Percentiles rank a stretch among this genome's conserved stretches.
These are phyloP conservation scores for Suhomyces faveliae DNA, from an alignment of 805 yeast genomes.

Conservation along the genomic window DNA sequence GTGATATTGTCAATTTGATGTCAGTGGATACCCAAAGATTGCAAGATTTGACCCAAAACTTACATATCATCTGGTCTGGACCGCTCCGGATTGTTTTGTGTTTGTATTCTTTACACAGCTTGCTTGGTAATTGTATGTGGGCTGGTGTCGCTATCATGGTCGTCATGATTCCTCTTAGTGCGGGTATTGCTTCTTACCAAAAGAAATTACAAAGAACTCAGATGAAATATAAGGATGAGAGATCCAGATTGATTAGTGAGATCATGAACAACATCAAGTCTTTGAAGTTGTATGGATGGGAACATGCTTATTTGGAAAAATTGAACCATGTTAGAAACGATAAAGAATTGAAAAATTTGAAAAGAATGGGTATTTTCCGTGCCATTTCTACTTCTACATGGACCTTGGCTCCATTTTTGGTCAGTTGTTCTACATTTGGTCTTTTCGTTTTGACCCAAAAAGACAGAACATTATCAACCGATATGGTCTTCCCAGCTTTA, in stretches of 20 bases:
- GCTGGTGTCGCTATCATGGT: slow-evolving; percentile 83
- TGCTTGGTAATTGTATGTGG: slow-evolving; percentile 93
- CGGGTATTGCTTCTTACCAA: slow-evolving; percentile 62
- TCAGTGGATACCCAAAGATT: slow-evolving; percentile 89
- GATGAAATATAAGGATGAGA: slow-evolving; percentile 87
- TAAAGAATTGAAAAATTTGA: slow-evolving; percentile 75
- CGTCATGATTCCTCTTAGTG: slow-evolving; percentile 77
- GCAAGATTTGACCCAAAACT: slow-evolving; percentile 76
- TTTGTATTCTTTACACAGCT: slow-evolving; percentile 63
- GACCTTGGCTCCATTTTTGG: slow-evolving; percentile 84
- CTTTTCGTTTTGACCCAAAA: slow-evolving; percentile 62
- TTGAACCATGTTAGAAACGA: slow-evolving; percentile 83
- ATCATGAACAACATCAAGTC: slow-evolving; percentile 90
- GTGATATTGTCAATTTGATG: slow-evolving; percentile 93
- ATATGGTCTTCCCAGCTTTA: slow-evolving; percentile 87
- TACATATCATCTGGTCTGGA: slow-evolving; percentile 86
- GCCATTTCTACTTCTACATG: slow-evolving; percentile 76
- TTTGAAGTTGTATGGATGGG: slow-evolving; percentile 95
- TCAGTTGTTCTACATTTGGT: slow-evolving; percentile 86
- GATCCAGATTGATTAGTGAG: slow-evolving; percentile 87
- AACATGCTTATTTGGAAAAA: slow-evolving; percentile 72
- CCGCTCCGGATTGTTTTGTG: slow-evolving; percentile 85
- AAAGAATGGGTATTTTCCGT: slow-evolving; percentile 66
- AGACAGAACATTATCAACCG: slow-evolving; percentile 71
- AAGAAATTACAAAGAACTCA: slow-evolving; percentile 76